Conservation (phyloP, 768 basidiomycete species). For the Amanita rimosa region DNA sequence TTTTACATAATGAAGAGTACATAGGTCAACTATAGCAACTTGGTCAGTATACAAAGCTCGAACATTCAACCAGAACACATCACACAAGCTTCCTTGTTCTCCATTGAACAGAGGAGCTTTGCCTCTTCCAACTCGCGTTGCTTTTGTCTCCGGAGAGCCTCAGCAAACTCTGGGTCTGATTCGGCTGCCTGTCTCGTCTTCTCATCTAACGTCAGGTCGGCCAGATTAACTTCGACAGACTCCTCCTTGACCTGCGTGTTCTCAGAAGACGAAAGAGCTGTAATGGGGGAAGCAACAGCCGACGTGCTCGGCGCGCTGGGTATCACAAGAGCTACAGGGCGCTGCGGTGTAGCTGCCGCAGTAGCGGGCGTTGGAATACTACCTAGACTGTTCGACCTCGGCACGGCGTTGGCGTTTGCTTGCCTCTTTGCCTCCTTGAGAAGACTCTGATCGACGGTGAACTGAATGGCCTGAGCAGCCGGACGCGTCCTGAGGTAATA, state of each 20-base stretch:
- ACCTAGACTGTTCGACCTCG: conserved; percentile 13
- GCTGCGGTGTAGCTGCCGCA: background rate
- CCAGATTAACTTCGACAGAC: conserved; percentile 11
- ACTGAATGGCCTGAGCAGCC: conserved; percentile 93
- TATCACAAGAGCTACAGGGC: background rate
- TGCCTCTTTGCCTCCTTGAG: conserved; percentile 55
- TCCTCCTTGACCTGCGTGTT: background rate
- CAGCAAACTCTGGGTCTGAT: conserved; percentile 64
- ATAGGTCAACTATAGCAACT: background rate
- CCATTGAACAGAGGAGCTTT: conserved; percentile 72
- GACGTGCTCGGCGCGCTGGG: background rate
- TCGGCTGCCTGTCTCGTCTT: conserved; percentile 42
- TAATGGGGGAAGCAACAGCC: background rate
- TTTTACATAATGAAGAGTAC: too few species aligned
- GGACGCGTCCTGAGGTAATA: conserved; percentile 94
- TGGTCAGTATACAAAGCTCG: too few species aligned
- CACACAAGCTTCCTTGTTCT: conserved; percentile 90
- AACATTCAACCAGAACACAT: conserved; percentile 73
- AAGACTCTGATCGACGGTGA: conserved; percentile 82
- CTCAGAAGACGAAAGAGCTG: conserved; percentile 9
- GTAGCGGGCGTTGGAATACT: conserved; percentile 21
- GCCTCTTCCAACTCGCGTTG: conserved; percentile 74
- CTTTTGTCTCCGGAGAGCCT: conserved; percentile 58
- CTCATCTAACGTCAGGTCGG: conserved; percentile 28
- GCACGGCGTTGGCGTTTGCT: conserved; percentile 16